These are phyloP conservation scores for Lodderomyces orthopsilosis DNA, from an alignment of 1,139 yeast species.

Conservation along the genomic window DNA sequence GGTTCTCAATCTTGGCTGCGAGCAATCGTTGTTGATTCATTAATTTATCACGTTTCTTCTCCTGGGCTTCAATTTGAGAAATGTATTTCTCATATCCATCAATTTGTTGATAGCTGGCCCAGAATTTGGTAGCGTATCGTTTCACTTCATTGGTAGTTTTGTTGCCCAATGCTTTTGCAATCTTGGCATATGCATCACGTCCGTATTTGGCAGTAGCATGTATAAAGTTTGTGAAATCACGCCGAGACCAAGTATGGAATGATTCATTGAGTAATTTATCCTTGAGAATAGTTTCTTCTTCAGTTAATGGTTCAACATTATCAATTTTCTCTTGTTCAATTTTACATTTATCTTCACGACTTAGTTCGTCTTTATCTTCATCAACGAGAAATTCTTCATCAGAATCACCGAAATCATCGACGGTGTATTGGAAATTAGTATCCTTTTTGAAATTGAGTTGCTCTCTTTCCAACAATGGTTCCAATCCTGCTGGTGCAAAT, in stretches of 20 bases:
- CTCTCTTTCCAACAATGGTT: slow-evolving; percentile 70
- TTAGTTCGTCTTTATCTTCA: slow-evolving; percentile 36
- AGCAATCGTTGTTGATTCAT: slow-evolving; percentile 65
- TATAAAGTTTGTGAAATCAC: slow-evolving; percentile 85
- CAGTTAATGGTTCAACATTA: slow-evolving; percentile 67
- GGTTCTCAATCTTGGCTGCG: slow-evolving; percentile 58
- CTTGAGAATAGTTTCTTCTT: slow-evolving; percentile 67
- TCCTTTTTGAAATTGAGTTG: slow-evolving; percentile 72
- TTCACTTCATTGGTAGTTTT: slow-evolving; percentile 70
- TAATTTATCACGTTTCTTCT: slow-evolving; percentile 67
- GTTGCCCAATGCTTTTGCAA: slow-evolving; percentile 64
- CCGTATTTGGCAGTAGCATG: slow-evolving; percentile 83
- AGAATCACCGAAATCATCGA: slow-evolving; percentile 50
- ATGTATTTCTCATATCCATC: slow-evolving; percentile 86
- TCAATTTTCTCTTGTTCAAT: slow-evolving; percentile 67
- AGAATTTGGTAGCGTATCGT: slow-evolving; percentile 66
- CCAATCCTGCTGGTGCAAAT: slow-evolving; percentile 69
- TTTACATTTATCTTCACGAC: slow-evolving; percentile 45
- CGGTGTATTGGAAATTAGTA: slow-evolving; percentile 66
- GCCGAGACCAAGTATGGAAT: slow-evolving; percentile 77
- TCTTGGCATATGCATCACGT: slow-evolving; percentile 55
- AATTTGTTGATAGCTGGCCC: slow-evolving; percentile 68
- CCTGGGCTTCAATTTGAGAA: slow-evolving; percentile 85
- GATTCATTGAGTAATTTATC: slow-evolving; percentile 61
- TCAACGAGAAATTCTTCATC: slow-evolving; percentile 58